Percentiles rank a stretch among this genome's conserved stretches.
phyloP scores from a whole-genome alignment of 345 rosid species.

The Eucalyptus polyanthemos region DNA sequence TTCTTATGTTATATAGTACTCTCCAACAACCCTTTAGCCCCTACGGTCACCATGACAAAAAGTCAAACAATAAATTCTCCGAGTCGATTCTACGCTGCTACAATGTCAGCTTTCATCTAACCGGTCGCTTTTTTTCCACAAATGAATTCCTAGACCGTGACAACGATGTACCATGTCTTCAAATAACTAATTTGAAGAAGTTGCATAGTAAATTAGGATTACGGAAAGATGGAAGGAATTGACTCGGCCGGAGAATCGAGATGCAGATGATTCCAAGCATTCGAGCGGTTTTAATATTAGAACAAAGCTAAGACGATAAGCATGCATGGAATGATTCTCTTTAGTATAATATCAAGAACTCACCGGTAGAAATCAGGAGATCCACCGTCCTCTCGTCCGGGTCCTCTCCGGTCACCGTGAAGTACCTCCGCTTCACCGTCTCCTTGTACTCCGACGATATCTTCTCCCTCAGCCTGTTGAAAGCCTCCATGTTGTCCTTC shows the following conservation, averaged over 20 bases:
- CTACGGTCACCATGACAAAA: not conserved
- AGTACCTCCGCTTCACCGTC: constrained; percentile 89
- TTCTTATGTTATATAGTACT: not conserved
- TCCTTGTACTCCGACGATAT: constrained; percentile 78
- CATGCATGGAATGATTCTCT: not conserved
- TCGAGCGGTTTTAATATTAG: not conserved
- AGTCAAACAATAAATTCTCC: not conserved
- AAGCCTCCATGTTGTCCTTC: constrained; percentile 84
- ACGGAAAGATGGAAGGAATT: not conserved
- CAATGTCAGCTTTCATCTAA: not conserved
- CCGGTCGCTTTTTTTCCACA: not conserved
- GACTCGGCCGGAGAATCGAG: not conserved
- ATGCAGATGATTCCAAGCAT: not conserved
- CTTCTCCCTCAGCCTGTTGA: constrained; percentile 51
- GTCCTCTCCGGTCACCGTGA: constrained; percentile 88
- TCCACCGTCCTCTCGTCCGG: constrained; percentile 75
- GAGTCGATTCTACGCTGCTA: not conserved
- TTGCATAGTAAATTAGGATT: not conserved
- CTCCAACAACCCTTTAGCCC: not conserved
- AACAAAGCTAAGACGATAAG: not conserved
- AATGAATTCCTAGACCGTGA: not conserved
- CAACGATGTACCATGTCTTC: not conserved
- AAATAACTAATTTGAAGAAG: not conserved
- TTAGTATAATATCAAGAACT: not conserved
- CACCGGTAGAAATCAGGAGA: constrained; percentile 86